These are phyloP conservation scores for Colletotrichum limetticola DNA, from an alignment of 2,329 filamentous ascomycete genomes.

Conservation along the genomic window DNA sequence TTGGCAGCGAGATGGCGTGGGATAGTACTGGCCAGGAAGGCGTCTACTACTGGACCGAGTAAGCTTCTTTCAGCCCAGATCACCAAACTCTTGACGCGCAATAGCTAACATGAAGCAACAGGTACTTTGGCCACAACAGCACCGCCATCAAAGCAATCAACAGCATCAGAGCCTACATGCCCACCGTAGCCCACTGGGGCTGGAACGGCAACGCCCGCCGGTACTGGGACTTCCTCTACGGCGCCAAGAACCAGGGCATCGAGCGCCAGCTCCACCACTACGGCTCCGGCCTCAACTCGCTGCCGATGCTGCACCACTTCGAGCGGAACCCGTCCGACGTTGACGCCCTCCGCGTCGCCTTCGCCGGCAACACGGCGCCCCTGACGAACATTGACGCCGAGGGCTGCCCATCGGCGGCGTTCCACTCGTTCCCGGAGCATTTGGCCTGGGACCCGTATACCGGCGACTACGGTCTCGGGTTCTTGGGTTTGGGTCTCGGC, in stretches of 20 bases:
- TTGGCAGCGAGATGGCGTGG: conserved; percentile 71
- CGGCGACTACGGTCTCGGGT: conserved; percentile 67
- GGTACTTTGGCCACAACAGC: conserved; percentile 59
- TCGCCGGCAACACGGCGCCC: conserved; percentile 63
- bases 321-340: conserved; percentile 56
- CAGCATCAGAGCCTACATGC: conserved; percentile 66
- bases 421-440: conserved; percentile 67
- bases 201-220: conserved; percentile 71
- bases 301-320: conserved; percentile 64
- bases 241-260: conserved; percentile 53
- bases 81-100: neutral
- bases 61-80: conserved; percentile 30
- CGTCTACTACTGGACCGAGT: conserved; percentile 68
- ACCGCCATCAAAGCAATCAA: conserved; percentile 62
- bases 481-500: conserved; percentile 61
- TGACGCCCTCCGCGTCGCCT: conserved; percentile 64
- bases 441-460: conserved; percentile 66
- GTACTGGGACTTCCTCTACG: conserved; percentile 64
- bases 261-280: conserved; percentile 70
- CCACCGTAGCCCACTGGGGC: conserved; percentile 69
- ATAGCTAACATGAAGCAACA: neutral
- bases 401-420: conserved; percentile 65
- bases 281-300: conserved; percentile 66
- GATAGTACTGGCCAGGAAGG: conserved; percentile 72
- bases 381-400: conserved; percentile 65